Conservation (phyloP, 345 rosid species). For the Physaria fendleri region DNA sequence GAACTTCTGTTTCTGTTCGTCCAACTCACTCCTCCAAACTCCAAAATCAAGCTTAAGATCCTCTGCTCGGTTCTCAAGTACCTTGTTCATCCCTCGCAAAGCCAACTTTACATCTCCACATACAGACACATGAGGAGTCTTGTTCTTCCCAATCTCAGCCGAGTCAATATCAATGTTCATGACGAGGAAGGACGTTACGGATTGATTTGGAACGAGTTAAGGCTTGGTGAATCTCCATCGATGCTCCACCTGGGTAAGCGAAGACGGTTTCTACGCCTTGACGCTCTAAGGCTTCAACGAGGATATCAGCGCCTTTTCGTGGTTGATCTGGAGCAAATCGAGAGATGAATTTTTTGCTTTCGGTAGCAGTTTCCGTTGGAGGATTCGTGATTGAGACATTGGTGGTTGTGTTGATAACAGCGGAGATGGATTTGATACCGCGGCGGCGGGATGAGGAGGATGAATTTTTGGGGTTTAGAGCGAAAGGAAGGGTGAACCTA, state of each 20-base stretch:
- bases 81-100: constrained; percentile 57
- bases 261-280: constrained; percentile 75
- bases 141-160: constrained; percentile 96
- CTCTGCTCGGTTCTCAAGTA: constrained; percentile 47
- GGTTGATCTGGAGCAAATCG: constrained; percentile 61
- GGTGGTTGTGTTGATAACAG: constrained; percentile 16
- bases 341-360: constrained; percentile 14
- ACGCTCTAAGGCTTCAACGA: constrained; percentile 87
- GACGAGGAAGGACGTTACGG: constrained; percentile 87
- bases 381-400: constrained; percentile 10
- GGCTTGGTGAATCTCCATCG: constrained; percentile 99
- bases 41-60: constrained; percentile 52
- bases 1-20: constrained; percentile 56
- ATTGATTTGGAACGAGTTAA: constrained; percentile 73
- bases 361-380: not conserved
- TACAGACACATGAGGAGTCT: constrained; percentile 89
- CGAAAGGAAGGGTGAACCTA: constrained; percentile 27
- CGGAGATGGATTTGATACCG: constrained; percentile 30
- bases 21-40: constrained; percentile 69
- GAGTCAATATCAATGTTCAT: constrained; percentile 91
- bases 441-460: constrained; percentile 26
- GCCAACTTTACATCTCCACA: constrained; percentile 87
- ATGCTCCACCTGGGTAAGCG: constrained; percentile 94
- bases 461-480: constrained; percentile 15
- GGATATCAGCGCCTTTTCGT: constrained; percentile 90